Conservation (phyloP, 768 basidiomycete species). For the Leccinum longicurvipes region DNA sequence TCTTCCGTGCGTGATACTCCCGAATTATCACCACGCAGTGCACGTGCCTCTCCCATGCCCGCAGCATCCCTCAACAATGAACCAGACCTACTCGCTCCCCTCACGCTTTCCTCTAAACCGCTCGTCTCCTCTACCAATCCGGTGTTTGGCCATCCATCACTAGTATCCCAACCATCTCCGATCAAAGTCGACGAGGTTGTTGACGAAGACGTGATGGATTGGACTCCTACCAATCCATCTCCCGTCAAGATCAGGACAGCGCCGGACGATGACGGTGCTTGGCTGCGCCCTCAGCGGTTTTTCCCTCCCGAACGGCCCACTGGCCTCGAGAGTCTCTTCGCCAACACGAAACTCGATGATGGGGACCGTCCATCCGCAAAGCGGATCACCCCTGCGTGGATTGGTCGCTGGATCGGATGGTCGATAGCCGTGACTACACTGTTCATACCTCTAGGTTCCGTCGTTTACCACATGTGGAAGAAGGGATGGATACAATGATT, state of each 20-base stretch:
- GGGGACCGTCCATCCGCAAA: constrained; percentile 1
- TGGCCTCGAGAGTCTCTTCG: constrained; percentile 69
- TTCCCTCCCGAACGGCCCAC: constrained; percentile 78
- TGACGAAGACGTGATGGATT: constrained; percentile 56
- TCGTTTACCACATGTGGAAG: constrained; percentile 22
- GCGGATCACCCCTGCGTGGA: neutral
- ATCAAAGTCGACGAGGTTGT: constrained; percentile 27
- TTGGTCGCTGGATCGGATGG: constrained; percentile 9
- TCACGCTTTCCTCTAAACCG: constrained; percentile 65
- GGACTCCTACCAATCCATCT: constrained; percentile 54
- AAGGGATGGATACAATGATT: constrained; percentile 21
- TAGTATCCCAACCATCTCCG: constrained; percentile 33
- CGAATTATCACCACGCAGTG: constrained; percentile 17
- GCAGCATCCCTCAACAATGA: constrained; percentile 32
- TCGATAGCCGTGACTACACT: constrained; percentile 11
- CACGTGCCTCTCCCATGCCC: constrained; percentile 29
- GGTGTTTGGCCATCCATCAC: constrained; percentile 70
- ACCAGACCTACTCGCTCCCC: constrained; percentile 58
- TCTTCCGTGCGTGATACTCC: constrained; percentile 43
- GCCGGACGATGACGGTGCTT: constrained; percentile 39
- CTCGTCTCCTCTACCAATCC: constrained; percentile 47
- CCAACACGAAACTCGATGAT: constrained; percentile 58
- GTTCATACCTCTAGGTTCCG: constrained; percentile 18
- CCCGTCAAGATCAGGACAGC: constrained; percentile 22
- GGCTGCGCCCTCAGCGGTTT: constrained; percentile 69